Conservation (phyloP, 129 eudicot species). For the Deinandra increscens region DNA sequence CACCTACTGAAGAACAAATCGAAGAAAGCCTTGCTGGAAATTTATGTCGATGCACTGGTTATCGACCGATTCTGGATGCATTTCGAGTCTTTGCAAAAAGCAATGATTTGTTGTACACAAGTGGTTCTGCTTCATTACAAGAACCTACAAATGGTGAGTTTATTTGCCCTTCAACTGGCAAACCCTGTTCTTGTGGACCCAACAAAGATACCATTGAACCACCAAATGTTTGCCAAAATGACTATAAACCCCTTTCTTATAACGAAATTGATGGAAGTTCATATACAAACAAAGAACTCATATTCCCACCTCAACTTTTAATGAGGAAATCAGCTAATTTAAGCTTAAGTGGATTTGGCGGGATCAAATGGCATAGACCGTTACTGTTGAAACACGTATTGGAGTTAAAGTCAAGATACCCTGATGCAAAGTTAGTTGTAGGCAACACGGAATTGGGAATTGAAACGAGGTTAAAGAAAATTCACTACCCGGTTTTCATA, state of each 20-base stretch:
- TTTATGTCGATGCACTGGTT: constrained; percentile 96
- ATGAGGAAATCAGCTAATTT: constrained; percentile 50
- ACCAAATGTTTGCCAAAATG: constrained; percentile 19
- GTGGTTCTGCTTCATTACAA: constrained; percentile 25
- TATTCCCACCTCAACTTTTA: constrained; percentile 91
- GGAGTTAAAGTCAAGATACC: constrained; percentile 68
- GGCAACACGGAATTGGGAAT: constrained; percentile 96
- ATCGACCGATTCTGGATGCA: constrained; percentile 92
- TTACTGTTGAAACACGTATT: constrained; percentile 57
- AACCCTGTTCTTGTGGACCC: constrained; percentile 86
- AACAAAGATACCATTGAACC: constrained; percentile 31
- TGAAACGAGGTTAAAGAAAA: constrained; percentile 77
- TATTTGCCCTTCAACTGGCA: constrained; percentile 94
- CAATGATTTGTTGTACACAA: constrained; percentile 65
- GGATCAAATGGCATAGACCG: constrained; percentile 91
- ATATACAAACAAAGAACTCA: constrained; percentile 75
- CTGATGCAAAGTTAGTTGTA: constrained; percentile 78
- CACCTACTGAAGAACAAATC: constrained; percentile 82
- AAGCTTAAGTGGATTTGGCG: constrained; percentile 59
- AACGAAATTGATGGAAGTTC: constrained; percentile 74
- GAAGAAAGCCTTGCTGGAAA: constrained; percentile 98
- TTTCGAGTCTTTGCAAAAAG: constrained; percentile 91
- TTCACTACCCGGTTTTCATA: constrained; percentile 72
- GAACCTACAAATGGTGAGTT: constrained; percentile 43
- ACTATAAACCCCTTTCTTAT: constrained; percentile 52